phyloP scores from a whole-genome alignment of 2,329 filamentous ascomycete species.

The Escovopsis sp. region DNA sequence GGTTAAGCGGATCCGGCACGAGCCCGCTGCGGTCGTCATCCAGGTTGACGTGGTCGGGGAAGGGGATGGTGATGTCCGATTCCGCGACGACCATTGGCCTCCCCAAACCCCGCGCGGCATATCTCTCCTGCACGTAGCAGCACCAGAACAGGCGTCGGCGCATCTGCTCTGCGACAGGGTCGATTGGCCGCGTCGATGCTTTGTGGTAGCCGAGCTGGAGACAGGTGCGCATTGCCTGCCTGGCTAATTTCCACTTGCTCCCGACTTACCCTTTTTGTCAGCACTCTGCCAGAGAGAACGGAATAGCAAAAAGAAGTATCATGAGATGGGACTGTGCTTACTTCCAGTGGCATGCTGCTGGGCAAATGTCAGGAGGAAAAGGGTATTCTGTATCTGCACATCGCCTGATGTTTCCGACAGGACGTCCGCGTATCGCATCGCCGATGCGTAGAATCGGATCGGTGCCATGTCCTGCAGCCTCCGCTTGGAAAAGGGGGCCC shows the following conservation, averaged over 20 bases:
- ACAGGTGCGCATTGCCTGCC: constrained; percentile 2
- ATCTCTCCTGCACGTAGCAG: constrained; percentile 3
- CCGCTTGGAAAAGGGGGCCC: not conserved
- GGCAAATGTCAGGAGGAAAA: constrained; percentile 1
- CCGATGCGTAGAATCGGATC: constrained; percentile 1
- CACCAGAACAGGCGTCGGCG: constrained; percentile 2
- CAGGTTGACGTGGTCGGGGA: constrained; percentile 1
- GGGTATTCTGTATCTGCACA: constrained; percentile 2
- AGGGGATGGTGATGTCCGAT: constrained; percentile 1
- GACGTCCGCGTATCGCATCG: constrained; percentile 1
- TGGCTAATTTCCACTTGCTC: constrained; percentile 1
- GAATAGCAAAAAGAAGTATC: not conserved
- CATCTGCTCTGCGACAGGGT: constrained; percentile 1
- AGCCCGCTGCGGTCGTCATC: constrained; percentile 1
- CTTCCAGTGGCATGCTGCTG: constrained; percentile 2
- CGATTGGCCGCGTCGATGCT: not conserved
- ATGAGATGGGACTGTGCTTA: not conserved
- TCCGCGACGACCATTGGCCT: constrained; percentile 2
- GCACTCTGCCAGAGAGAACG: not conserved
- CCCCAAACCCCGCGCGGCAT: constrained; percentile 1
- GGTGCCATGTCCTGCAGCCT: not conserved
- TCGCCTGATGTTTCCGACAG: constrained; percentile 1
- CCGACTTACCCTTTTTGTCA: not conserved
- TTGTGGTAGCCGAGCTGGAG: constrained; percentile 2
- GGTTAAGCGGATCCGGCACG: not conserved